Percentiles rank a stretch among this genome's conserved stretches.
Evolutionary conservation across 257 asterid genomes (phyloP).

Genomic region (Solanum ossicruentum): DNA sequence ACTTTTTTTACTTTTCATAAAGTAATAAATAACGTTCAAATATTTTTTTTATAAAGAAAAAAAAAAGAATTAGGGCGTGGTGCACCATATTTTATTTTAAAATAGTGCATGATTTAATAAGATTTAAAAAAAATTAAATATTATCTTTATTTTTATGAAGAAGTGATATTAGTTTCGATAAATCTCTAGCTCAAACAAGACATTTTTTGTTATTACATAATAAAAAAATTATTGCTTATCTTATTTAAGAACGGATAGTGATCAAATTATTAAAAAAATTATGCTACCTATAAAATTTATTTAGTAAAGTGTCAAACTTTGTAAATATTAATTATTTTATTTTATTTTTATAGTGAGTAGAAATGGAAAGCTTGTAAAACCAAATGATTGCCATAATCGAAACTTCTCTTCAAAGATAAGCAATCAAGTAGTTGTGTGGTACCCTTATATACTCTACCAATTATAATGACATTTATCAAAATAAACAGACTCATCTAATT

Average conservation of each 20-base stretch:
- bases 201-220: too few species aligned
- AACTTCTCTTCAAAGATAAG: slow-evolving; percentile 29
- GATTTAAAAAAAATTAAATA: not conserved
- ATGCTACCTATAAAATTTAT: not conserved
- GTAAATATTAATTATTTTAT: not conserved
- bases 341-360: not conserved
- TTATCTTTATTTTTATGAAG: rapidly evolving
- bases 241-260: not conserved
- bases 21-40: not conserved
- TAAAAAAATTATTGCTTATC: not conserved
- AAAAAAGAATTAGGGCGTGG: not conserved
- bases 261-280: not conserved
- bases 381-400: not conserved
- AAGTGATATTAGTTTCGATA: not conserved
- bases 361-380: not conserved
- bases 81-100: too few species aligned
- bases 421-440: slow-evolving; percentile 20
- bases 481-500: not conserved
- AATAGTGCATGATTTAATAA: not conserved
- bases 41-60: not conserved
- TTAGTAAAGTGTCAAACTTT: not conserved
- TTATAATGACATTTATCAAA: slow-evolving; percentile 10
- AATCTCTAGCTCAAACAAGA: too few species aligned
- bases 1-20: slow-evolving; percentile 10
- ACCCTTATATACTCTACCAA: slow-evolving; percentile 6